phyloP scores from a whole-genome alignment of 179 eudicot genomes.

The Silene noctiflora region DNA sequence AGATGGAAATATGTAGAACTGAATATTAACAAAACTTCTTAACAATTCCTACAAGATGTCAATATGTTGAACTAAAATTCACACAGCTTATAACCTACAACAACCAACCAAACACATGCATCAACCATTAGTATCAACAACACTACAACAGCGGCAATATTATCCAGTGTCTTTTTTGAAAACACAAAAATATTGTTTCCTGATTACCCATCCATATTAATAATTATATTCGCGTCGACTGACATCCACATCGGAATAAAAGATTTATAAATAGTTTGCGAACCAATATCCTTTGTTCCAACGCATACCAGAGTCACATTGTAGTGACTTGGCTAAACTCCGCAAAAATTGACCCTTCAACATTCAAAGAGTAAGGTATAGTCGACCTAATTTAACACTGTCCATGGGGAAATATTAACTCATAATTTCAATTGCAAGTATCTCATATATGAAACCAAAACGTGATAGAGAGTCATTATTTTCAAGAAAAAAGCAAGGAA shows the following conservation, averaged over 20 bases:
- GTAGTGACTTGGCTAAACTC: neutral
- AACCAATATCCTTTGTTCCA: neutral
- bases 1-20: conserved; percentile 16
- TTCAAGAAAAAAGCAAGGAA: neutral
- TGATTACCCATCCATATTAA: neutral
- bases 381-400: neutral
- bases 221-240: neutral
- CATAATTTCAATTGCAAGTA: neutral
- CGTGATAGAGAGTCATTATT: neutral
- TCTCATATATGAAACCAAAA: neutral
- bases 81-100: neutral
- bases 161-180: neutral
- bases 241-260: neutral
- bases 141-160: neutral
- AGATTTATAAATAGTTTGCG: neutral
- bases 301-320: neutral
- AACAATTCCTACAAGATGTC: conserved; percentile 65
- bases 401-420: neutral
- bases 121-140: neutral
- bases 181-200: neutral
- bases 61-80: conserved; percentile 13
- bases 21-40: neutral
- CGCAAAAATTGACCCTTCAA: neutral
- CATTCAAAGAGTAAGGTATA: neutral
- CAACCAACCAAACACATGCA: neutral